Evolutionary conservation across 805 yeast species (phyloP).

Genomic region (Saccharomycopsis fibuligera): DNA sequence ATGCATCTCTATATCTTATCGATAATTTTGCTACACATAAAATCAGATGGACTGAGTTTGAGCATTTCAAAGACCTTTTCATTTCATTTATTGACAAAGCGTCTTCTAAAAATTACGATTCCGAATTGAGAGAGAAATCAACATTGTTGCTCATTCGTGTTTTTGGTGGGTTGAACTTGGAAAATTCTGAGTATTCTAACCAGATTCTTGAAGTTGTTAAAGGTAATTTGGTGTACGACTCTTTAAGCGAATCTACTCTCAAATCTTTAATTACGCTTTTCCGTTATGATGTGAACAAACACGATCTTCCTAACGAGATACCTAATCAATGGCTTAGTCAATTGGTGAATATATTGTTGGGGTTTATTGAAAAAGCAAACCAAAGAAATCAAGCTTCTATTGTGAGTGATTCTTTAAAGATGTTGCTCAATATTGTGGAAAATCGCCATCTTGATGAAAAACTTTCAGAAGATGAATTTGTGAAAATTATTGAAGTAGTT

Average conservation of each 20-base stretch:
- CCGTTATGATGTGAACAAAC: neutral
- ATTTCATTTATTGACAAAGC: constrained; percentile 6
- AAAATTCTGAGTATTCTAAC: neutral
- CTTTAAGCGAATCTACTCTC: constrained; percentile 11
- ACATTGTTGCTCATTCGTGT: constrained; percentile 4
- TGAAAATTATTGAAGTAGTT: constrained; percentile 9
- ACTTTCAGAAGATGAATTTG: neutral
- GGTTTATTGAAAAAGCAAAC: constrained; percentile 1
- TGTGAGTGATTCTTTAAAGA: neutral
- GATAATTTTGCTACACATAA: constrained; percentile 8
- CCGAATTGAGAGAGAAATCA: constrained; percentile 17
- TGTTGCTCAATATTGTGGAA: constrained; percentile 2
- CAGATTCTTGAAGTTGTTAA: constrained; percentile 4
- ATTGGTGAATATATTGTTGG: constrained; percentile 1
- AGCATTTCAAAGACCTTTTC: constrained; percentile 3
- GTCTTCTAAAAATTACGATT: constrained; percentile 9
- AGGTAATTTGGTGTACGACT: constrained; percentile 11
- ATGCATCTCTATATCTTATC: constrained; percentile 1
- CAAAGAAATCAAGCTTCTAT: neutral
- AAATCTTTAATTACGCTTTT: neutral
- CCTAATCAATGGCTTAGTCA: constrained; percentile 3
- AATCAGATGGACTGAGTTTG: constrained; percentile 1
- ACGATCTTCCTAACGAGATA: neutral
- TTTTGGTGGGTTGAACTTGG: constrained; percentile 1
- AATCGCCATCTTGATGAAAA: neutral